phyloP scores from a whole-genome alignment of 495 filamentous ascomycete species.

The Penicillium soppii region DNA sequence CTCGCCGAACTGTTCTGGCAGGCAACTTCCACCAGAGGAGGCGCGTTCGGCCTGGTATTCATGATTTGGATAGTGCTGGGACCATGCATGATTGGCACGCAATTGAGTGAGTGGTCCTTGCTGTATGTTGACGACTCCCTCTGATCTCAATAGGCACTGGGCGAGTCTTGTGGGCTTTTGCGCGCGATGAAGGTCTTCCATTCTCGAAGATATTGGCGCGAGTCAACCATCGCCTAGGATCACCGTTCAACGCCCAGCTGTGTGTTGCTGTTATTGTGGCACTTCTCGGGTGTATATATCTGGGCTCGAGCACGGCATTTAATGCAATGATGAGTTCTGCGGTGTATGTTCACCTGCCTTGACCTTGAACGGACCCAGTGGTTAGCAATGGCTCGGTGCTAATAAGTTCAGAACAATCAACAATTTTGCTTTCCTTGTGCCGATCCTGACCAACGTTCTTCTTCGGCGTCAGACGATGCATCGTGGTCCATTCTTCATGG shows the following conservation, averaged over 20 bases:
- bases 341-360: slow-evolving; percentile 17
- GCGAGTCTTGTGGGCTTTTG: slow-evolving; percentile 69
- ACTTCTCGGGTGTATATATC: slow-evolving; percentile 65
- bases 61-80: slow-evolving; percentile 56
- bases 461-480: slow-evolving; percentile 35
- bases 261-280: slow-evolving; percentile 56
- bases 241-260: slow-evolving; percentile 62
- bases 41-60: slow-evolving; percentile 53
- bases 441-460: slow-evolving; percentile 36
- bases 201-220: slow-evolving; percentile 31
- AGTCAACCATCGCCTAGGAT: slow-evolving; percentile 22
- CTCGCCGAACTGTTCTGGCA: slow-evolving; percentile 72
- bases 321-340: slow-evolving; percentile 65
- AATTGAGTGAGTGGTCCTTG: slow-evolving; percentile 37
- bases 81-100: slow-evolving; percentile 48
- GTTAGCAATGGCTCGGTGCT: not conserved
- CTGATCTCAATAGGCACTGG: slow-evolving; percentile 52
- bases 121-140: not conserved
- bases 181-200: slow-evolving; percentile 59
- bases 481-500: slow-evolving; percentile 33
- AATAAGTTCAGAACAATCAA: slow-evolving; percentile 31
- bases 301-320: slow-evolving; percentile 70
- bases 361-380: no score
- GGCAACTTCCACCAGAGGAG: slow-evolving; percentile 63
- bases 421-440: slow-evolving; percentile 35